These are phyloP conservation scores for Phoenix roebelenii DNA, from an alignment of 176 grass and related monocot genomes.

Conservation along the genomic window DNA sequence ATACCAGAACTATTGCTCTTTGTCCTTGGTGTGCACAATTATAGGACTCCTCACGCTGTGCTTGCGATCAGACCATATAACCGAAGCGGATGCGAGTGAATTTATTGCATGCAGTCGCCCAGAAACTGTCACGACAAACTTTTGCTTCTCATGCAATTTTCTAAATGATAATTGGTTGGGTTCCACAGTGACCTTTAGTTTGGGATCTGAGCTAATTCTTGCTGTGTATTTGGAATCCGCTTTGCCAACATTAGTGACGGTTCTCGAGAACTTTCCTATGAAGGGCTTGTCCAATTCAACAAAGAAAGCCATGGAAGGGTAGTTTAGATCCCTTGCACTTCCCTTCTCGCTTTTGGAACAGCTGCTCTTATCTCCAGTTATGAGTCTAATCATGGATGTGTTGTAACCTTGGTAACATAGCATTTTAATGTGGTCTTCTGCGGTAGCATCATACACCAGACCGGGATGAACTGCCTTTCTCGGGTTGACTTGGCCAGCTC, in stretches of 20 bases:
- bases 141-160: not conserved
- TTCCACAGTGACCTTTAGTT: not conserved
- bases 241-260: constrained; percentile 39
- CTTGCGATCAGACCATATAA: constrained; percentile 2
- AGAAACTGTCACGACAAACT: not conserved
- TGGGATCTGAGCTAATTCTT: not conserved
- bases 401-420: constrained; percentile 40
- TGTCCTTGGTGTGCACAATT: not conserved
- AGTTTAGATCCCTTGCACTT: constrained; percentile 24
- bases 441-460: constrained; percentile 31
- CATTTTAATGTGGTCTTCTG: constrained; percentile 22
- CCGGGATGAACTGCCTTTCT: constrained; percentile 13
- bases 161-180: constrained; percentile 20
- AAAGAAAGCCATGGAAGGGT: constrained; percentile 34
- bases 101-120: not conserved
- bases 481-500: constrained; percentile 33
- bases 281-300: not conserved
- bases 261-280: constrained; percentile 15
- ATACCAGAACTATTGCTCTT: no score
- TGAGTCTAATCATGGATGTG: constrained; percentile 10
- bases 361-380: not conserved
- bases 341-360: not conserved
- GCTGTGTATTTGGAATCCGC: constrained; percentile 7
- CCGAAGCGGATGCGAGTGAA: not conserved
- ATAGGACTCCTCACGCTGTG: not conserved